Evolutionary conservation across 2,329 filamentous ascomycete genomes (phyloP).

Genomic region (Fusarium foetens): DNA sequence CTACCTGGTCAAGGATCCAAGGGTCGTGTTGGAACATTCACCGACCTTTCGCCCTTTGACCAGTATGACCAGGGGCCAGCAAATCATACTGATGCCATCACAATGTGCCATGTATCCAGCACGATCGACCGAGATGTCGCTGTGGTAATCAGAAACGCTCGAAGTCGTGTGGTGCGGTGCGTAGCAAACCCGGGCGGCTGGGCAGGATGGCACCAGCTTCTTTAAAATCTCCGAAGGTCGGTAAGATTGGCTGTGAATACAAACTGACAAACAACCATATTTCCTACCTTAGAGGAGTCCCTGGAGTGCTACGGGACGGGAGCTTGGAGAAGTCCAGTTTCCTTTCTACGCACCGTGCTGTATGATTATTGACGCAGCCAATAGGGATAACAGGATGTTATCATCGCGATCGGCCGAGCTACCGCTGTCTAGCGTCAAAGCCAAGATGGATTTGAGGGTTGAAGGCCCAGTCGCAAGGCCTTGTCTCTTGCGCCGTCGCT

Average conservation of each 20-base stretch:
- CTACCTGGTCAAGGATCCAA: neutral
- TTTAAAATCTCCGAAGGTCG: neutral
- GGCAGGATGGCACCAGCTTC: constrained; percentile 4
- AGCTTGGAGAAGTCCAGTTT: neutral
- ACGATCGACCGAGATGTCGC: neutral
- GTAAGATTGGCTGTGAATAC: neutral
- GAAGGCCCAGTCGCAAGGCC: constrained; percentile 20
- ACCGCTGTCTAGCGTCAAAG: constrained; percentile 41
- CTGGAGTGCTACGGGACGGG: neutral
- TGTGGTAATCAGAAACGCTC: neutral
- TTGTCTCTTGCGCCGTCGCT: constrained; percentile 10
- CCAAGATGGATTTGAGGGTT: constrained; percentile 36
- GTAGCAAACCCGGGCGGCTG: constrained; percentile 7
- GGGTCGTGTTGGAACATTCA: constrained; percentile 7
- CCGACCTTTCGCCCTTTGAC: constrained; percentile 11
- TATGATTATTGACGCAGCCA: neutral
- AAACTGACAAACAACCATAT: neutral
- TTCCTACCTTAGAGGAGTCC: neutral
- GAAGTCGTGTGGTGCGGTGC: neutral
- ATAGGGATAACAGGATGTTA: constrained; percentile 9
- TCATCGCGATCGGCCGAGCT: constrained; percentile 40
- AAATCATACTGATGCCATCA: constrained; percentile 6
- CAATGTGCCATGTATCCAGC: constrained; percentile 1
- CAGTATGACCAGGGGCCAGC: neutral
- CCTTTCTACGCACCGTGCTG: neutral